Evolutionary conservation across 2,329 filamentous ascomycete species (phyloP).

Genomic region (Penicillium nordicum): DNA sequence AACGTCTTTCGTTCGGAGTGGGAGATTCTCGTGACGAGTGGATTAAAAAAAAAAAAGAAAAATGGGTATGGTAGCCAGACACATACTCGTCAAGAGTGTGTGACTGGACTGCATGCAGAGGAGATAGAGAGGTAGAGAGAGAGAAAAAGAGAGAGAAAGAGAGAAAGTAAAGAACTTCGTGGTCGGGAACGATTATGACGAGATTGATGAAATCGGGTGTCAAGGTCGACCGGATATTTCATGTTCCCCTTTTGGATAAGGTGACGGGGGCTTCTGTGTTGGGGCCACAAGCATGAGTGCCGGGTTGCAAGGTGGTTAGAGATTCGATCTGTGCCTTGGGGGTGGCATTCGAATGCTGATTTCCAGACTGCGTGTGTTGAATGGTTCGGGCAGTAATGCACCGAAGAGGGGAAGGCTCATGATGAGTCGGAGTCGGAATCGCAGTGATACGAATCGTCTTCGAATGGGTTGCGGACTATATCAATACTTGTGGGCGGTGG

Average conservation of each 20-base stretch:
- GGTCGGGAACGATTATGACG: slow-evolving; percentile 18
- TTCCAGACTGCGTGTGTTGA: slow-evolving; percentile 4
- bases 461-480: slow-evolving; percentile 14
- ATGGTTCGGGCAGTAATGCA: slow-evolving; percentile 3
- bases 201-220: slow-evolving; percentile 11
- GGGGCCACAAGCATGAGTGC: slow-evolving; percentile 11
- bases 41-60: slow-evolving; percentile 22
- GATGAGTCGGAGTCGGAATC: slow-evolving; percentile 18
- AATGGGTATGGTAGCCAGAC: slow-evolving; percentile 9
- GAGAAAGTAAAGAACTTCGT: slow-evolving; percentile 11
- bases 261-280: neutral
- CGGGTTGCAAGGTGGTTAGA: neutral
- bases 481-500: slow-evolving; percentile 18
- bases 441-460: slow-evolving; percentile 17
- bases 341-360: neutral
- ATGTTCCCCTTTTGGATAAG: neutral
- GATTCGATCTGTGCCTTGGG: neutral
- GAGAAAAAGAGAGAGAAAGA: neutral
- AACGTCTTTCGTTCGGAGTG: slow-evolving; percentile 36
- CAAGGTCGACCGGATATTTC: slow-evolving; percentile 2
- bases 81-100: neutral
- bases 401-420: slow-evolving; percentile 8
- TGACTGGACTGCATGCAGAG: slow-evolving; percentile 13
- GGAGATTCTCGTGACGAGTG: slow-evolving; percentile 27
- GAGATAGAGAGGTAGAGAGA: neutral